phyloP scores from a whole-genome alignment of 139 green algal species.

The Gonium pectorale region DNA sequence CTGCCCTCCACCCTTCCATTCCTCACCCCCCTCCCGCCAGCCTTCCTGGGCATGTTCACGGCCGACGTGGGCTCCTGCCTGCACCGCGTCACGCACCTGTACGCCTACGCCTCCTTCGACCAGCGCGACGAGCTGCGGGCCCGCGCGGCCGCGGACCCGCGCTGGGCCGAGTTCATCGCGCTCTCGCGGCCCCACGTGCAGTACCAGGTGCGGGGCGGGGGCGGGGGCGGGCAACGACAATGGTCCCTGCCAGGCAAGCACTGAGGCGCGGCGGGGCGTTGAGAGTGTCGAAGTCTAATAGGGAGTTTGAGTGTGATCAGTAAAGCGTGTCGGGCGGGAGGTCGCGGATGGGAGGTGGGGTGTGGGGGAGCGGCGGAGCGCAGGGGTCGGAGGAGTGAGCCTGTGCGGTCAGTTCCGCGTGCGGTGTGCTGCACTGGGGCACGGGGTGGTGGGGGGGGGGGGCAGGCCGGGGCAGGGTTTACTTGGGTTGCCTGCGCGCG shows the following conservation, averaged over 20 bases:
- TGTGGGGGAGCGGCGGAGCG: no score
- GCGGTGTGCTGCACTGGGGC: no score
- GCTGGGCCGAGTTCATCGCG: constrained; percentile 55
- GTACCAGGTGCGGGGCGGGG: constrained; percentile 49
- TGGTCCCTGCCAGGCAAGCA: background rate
- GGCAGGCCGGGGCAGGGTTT: no score
- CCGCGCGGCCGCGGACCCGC: constrained; percentile 33
- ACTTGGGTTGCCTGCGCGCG: no score
- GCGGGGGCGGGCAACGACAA: background rate
- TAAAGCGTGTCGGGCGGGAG: no score
- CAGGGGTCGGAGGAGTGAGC: no score
- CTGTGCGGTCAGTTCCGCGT: no score
- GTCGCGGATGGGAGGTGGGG: no score
- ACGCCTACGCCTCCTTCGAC: constrained; percentile 64
- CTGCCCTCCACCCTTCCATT: background rate
- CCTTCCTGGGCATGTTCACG: constrained; percentile 61
- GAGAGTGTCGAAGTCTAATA: no score
- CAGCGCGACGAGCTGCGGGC: constrained; percentile 52
- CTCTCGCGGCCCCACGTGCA: constrained; percentile 42
- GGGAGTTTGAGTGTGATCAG: no score
- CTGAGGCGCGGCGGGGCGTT: no score
- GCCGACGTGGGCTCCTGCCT: constrained; percentile 62
- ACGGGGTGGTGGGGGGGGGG: no score
- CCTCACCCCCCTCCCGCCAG: background rate
- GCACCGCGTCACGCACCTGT: constrained; percentile 68